phyloP scores from a whole-genome alignment of 2,329 filamentous ascomycete species.

The Aureobasidium sp. region DNA sequence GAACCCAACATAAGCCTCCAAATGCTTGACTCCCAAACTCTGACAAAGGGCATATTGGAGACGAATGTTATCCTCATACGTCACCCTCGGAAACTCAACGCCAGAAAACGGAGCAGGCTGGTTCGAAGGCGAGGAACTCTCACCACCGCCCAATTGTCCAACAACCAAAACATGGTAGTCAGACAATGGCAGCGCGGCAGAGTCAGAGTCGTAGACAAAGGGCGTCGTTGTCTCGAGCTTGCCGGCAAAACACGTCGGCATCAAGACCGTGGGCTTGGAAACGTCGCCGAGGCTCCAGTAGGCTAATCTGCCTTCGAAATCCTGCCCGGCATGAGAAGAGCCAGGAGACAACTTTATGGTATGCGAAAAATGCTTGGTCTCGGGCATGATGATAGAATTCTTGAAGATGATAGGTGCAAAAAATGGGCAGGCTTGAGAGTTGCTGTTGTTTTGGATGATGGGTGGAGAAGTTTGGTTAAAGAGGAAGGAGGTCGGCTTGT shows the following conservation, averaged over 20 bases:
- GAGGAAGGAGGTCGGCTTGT: neutral
- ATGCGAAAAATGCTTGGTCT: constrained; percentile 23
- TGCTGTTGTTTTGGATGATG: neutral
- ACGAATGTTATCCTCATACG: constrained; percentile 45
- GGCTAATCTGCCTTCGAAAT: constrained; percentile 27
- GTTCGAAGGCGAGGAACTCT: constrained; percentile 48
- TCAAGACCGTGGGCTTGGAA: constrained; percentile 35
- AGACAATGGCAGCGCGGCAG: constrained; percentile 32
- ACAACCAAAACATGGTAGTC: constrained; percentile 44
- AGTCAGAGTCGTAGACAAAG: constrained; percentile 33
- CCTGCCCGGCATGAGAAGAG: constrained; percentile 19
- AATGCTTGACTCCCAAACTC: constrained; percentile 34
- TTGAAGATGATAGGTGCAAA: neutral
- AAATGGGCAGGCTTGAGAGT: neutral
- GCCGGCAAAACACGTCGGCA: constrained; percentile 50
- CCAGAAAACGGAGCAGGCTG: constrained; percentile 25
- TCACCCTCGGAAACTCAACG: constrained; percentile 36
- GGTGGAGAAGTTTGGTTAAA: constrained; percentile 7
- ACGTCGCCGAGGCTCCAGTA: constrained; percentile 38
- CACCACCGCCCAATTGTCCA: constrained; percentile 46
- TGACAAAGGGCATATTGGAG: constrained; percentile 41
- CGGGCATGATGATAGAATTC: constrained; percentile 15
- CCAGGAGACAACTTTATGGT: constrained; percentile 21
- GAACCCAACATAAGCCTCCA: constrained; percentile 46
- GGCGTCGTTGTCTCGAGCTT: constrained; percentile 42